Base-by-base conservation (phyloP, 73 alveolate species). In the Stentor roeselii region DNA sequence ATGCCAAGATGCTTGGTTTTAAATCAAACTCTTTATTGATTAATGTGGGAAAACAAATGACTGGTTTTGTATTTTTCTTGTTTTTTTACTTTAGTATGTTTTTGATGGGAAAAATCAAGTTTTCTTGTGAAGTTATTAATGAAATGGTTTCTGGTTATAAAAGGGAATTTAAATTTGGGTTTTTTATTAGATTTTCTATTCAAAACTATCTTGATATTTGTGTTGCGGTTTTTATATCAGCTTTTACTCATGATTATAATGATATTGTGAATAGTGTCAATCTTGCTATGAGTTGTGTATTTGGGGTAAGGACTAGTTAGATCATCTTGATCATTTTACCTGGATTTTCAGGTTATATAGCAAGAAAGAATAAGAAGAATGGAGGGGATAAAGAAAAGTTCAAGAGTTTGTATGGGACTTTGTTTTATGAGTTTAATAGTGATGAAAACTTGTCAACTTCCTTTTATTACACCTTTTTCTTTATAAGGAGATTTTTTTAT, bases 151-250 rank as follows among this genome's bases (percentile, higher is more conserved):
- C 6, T 11, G 67, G 21, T 11, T 11, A 6, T 50, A 50, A 11
- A 11, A 50, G 6, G 6, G 67, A 50, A 34, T 67, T 21, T 67
- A 67, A 67, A 67, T 67, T n/a, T 27, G n/a, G 41, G 15, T 1
- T 67, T 67, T 67, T 67, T 67, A 67, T 67, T 67, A 67, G 80
- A 67, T 67, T 67, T 67, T n/a, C 41, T 21, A 0, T 67, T 27
- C 41, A 67, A n/a, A 67, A 32, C 34, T 67, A 30, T 67, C 11
- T 67, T 27, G 80, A 67, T 1, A 30, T n/a, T 67, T 21, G 80
- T 21, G 80, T 32, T 67, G 37, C 80, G 14, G 37, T 27, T 2
- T 67, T 67, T 21, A 0, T 67, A 21, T 36, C 41, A 30, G 21
- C 21, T 11, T 11, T 50, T 6, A 11, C 67, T 6, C 67, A 6